These are phyloP conservation scores for Metarhizium robertsii DNA, from an alignment of 2,329 filamentous ascomycete genomes.

Conservation along the genomic window DNA sequence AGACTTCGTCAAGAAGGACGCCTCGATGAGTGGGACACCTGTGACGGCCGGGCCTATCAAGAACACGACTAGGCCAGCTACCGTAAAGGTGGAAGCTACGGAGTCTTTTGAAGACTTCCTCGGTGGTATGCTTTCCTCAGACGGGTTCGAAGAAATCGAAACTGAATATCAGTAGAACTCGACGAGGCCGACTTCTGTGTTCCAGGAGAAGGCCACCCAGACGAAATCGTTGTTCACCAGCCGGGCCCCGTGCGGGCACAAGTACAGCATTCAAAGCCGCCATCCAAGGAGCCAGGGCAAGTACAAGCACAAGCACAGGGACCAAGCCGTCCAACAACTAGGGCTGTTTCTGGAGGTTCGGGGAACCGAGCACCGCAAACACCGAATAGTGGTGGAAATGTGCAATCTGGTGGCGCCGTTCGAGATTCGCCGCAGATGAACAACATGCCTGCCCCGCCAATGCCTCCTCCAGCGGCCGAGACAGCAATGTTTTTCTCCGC, in stretches of 20 bases:
- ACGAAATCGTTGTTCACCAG: slow-evolving; percentile 57
- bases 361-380: slow-evolving; percentile 21
- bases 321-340: slow-evolving; percentile 7
- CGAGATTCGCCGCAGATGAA: slow-evolving; percentile 13
- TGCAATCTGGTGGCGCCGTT: slow-evolving; percentile 9
- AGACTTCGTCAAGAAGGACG: slow-evolving; percentile 59
- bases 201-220: slow-evolving; percentile 59
- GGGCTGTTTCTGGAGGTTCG: slow-evolving; percentile 10
- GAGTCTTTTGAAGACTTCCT: slow-evolving; percentile 44
- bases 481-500: slow-evolving; percentile 8
- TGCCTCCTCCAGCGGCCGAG: slow-evolving; percentile 15
- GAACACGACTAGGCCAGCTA: slow-evolving; percentile 3
- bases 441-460: slow-evolving; percentile 37
- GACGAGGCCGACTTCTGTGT: slow-evolving; percentile 71
- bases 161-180: slow-evolving; percentile 46
- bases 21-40: slow-evolving; percentile 16
- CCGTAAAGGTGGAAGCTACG: slow-evolving; percentile 20
- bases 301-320: slow-evolving; percentile 13
- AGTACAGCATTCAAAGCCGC: slow-evolving; percentile 9
- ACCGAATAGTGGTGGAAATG: slow-evolving; percentile 19
- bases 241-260: slow-evolving; percentile 13
- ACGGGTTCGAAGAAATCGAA: slow-evolving; percentile 27
- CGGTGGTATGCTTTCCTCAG: slow-evolving; percentile 34
- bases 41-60: slow-evolving; percentile 1
- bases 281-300: slow-evolving; percentile 8